These are phyloP conservation scores for Sporothrix variecibatus DNA, from an alignment of 2,329 filamentous ascomycete species.

Conservation along the genomic window DNA sequence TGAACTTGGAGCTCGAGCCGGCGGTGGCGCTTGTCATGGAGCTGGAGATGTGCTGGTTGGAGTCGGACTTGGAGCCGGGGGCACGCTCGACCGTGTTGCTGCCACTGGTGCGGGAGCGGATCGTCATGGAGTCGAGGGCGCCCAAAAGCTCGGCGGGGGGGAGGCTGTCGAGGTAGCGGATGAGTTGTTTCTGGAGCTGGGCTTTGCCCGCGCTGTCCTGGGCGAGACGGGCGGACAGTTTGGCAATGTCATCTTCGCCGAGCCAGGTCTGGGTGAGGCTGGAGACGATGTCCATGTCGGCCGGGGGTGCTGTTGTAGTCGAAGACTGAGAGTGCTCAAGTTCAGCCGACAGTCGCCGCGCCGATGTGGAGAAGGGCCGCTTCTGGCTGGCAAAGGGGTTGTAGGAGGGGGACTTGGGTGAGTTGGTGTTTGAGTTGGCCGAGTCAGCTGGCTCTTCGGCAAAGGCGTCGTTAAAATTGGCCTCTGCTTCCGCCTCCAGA, in stretches of 20 bases:
- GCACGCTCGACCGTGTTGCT: background rate
- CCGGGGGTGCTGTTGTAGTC: background rate
- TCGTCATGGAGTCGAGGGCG: background rate
- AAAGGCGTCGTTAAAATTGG: background rate
- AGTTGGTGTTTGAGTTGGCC: background rate
- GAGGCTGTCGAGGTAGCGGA: conserved; percentile 32
- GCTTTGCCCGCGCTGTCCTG: conserved; percentile 34
- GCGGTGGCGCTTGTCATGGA: background rate
- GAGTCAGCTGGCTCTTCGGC: background rate
- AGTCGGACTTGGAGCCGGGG: no score
- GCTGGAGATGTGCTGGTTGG: no score
- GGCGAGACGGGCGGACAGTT: conserved; percentile 26
- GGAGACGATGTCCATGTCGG: conserved; percentile 3
- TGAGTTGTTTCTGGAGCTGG: conserved; percentile 35
- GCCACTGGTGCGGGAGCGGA: background rate
- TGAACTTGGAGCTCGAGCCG: conserved; percentile 7
- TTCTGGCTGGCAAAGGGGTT: background rate
- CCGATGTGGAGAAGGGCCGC: conserved; percentile 1
- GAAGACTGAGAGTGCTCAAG: background rate
- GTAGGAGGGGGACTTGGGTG: background rate
- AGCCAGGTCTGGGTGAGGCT: conserved; percentile 7
- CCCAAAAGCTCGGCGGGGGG: background rate
- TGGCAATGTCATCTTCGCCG: background rate
- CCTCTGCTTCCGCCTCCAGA: background rate
- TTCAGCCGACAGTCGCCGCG: background rate